Percentiles rank a stretch among this genome's conserved stretches.
phyloP scores from a whole-genome alignment of 1,284 basidiomycete genomes.

The Rhodotorula sp. region DNA sequence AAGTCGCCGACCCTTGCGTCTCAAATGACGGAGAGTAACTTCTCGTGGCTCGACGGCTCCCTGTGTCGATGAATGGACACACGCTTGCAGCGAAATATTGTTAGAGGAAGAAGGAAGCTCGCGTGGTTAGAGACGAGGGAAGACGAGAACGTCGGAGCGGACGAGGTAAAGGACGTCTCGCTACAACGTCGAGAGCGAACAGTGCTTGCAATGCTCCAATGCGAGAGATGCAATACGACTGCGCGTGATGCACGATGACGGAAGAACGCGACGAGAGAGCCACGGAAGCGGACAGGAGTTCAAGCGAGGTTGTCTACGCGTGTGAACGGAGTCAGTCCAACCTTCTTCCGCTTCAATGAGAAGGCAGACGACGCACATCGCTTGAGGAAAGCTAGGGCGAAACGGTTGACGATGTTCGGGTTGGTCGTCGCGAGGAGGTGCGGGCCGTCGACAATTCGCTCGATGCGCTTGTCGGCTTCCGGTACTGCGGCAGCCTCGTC shows the following conservation, averaged over 20 bases:
- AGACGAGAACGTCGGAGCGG: no score
- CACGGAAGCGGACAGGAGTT: background rate
- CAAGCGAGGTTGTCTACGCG: background rate
- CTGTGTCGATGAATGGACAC: no score
- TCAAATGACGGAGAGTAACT: no score
- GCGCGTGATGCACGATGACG: background rate
- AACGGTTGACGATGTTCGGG: conserved; percentile 19
- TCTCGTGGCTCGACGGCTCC: no score
- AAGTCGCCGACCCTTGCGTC: no score
- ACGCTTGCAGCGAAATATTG: no score
- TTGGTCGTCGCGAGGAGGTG: conserved; percentile 22
- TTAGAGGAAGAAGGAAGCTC: no score
- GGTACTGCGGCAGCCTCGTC: background rate
- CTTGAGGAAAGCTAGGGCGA: conserved; percentile 15
- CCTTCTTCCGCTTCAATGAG: no score
- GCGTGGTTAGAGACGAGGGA: no score
- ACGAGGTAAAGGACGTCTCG: no score
- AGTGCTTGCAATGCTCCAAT: background rate
- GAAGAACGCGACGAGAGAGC: background rate
- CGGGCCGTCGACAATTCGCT: conserved; percentile 15
- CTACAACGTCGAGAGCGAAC: no score
- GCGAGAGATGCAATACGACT: background rate
- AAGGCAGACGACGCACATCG: background rate
- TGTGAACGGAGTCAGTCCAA: background rate
- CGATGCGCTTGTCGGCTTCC: conserved; percentile 1